Conservation (phyloP, 2,329 filamentous ascomycete species). For the Beauveria scarabaeidicola region DNA sequence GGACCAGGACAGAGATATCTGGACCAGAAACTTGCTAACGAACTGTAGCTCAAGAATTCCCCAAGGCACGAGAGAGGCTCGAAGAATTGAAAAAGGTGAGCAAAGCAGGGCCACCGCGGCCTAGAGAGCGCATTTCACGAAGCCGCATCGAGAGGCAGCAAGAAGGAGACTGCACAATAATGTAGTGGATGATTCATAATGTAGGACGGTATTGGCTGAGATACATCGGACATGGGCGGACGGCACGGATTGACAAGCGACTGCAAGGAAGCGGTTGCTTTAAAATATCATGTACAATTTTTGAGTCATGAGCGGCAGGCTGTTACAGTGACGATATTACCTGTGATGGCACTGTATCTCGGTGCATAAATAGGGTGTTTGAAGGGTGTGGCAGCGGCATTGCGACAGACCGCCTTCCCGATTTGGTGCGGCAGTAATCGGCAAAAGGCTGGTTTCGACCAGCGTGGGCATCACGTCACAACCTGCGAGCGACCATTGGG, state of each 20-base stretch:
- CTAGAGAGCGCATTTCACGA: conserved; percentile 69
- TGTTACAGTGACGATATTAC: too few relatives aligned
- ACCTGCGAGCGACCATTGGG: neutral
- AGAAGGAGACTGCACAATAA: conserved; percentile 79
- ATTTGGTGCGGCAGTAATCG: neutral
- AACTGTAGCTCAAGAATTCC: conserved; percentile 75
- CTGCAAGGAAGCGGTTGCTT: conserved; percentile 2
- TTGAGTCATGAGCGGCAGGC: neutral
- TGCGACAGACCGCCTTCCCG: conserved; percentile 10
- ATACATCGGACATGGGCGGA: neutral
- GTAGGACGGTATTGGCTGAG: neutral
- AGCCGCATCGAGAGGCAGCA: conserved; percentile 76
- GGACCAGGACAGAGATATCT: neutral
- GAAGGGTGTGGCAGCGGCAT: neutral
- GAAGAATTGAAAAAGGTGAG: conserved; percentile 84
- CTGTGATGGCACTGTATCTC: too few relatives aligned
- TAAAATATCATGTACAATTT: conserved; percentile 1
- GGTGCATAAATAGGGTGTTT: neutral
- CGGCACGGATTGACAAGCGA: neutral
- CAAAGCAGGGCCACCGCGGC: conserved; percentile 56
- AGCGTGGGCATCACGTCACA: conserved; percentile 2
- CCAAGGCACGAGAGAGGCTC: conserved; percentile 83
- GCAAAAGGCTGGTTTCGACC: neutral
- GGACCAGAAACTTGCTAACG: neutral
- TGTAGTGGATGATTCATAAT: conserved; percentile 43